Evolutionary conservation across 768 basidiomycete genomes (phyloP).

Genomic region (Pholiota conissans): DNA sequence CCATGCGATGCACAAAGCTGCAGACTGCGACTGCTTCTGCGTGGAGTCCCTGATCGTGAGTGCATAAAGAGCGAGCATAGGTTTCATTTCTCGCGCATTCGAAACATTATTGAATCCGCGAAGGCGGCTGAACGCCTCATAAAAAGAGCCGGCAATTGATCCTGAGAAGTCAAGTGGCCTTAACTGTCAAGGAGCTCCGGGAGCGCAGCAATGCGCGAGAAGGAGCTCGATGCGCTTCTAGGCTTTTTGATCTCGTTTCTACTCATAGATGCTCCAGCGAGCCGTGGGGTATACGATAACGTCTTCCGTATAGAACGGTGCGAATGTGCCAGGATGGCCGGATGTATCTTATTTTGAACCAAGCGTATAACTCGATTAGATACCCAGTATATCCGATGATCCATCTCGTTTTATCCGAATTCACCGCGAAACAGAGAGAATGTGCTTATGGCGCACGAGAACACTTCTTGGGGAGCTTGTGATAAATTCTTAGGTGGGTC

Average conservation of each 20-base stretch:
- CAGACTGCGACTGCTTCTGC: too few species aligned
- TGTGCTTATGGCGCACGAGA: too few species aligned
- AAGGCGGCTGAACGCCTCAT: background rate
- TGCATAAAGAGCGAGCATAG: too few species aligned
- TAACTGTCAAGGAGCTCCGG: background rate
- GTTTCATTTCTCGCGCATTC: background rate
- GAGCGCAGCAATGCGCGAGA: background rate
- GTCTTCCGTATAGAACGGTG: background rate
- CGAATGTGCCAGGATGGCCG: background rate
- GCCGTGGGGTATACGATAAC: background rate
- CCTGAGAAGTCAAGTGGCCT: background rate
- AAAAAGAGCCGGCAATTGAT: background rate
- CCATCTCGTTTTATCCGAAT: background rate
- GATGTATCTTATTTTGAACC: background rate
- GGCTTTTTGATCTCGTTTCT: background rate
- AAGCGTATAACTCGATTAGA: background rate
- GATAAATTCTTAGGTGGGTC: background rate
- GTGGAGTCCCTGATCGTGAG: too few species aligned
- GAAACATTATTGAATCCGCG: background rate
- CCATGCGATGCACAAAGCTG: too few species aligned
- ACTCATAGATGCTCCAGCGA: background rate
- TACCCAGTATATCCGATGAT: background rate
- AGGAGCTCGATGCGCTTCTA: background rate
- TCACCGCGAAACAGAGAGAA: background rate
- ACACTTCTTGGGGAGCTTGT: background rate